Conservation (phyloP, 1,284 basidiomycete species). For the Blastosporella zonata region DNA sequence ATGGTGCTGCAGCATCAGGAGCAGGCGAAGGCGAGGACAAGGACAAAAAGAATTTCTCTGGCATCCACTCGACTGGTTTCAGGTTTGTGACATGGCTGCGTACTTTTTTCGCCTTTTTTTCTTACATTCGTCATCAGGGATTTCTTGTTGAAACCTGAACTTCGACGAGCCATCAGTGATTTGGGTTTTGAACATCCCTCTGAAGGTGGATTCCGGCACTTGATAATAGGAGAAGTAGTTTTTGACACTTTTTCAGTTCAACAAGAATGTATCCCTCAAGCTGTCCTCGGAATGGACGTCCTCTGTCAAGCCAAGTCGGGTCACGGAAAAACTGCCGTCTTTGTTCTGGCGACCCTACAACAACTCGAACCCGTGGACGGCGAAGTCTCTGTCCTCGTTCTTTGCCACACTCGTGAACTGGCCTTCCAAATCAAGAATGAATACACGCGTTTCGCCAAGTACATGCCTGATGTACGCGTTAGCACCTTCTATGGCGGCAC, state of each 20-base stretch:
- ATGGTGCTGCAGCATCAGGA: conserved; percentile 48
- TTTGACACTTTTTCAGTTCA: conserved; percentile 66
- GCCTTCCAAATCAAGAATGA: conserved; percentile 99
- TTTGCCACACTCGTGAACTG: conserved; percentile 99
- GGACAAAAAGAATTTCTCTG: conserved; percentile 96
- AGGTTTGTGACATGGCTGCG: conserved; percentile 49
- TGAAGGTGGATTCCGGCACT: conserved; percentile 67
- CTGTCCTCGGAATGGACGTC: conserved; percentile 99
- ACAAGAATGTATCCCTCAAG: conserved; percentile 99
- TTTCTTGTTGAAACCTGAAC: conserved; percentile 95
- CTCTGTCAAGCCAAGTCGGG: conserved; percentile 99
- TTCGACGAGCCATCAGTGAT: conserved; percentile 97
- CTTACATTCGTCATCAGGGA: conserved; percentile 53
- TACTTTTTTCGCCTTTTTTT: conserved; percentile 9
- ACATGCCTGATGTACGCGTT: conserved; percentile 99
- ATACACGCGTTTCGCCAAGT: conserved; percentile 98
- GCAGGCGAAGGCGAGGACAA: conserved; percentile 70
- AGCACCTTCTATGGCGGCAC: conserved; percentile 98
- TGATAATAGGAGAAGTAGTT: neutral
- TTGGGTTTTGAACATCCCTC: conserved; percentile 99
- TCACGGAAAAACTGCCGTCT: conserved; percentile 99
- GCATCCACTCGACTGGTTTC: conserved; percentile 95
- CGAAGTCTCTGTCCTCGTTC: conserved; percentile 95
- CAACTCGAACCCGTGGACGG: conserved; percentile 98
- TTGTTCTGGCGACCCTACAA: conserved; percentile 96